These are phyloP conservation scores for Suhomyces sp. DNA, from an alignment of 805 yeast genomes.

Conservation along the genomic window DNA sequence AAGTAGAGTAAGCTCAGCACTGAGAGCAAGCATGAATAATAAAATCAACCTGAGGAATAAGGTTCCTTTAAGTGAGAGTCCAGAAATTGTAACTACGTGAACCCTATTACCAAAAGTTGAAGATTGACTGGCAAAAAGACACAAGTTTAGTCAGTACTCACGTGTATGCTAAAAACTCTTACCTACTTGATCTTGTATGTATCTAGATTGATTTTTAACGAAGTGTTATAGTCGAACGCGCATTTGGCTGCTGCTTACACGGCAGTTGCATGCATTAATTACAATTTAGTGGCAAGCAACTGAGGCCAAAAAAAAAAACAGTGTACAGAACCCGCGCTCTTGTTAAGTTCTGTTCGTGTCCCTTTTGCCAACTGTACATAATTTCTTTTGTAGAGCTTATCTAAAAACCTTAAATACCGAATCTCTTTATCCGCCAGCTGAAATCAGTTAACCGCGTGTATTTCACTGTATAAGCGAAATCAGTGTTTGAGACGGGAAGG, in stretches of 20 bases:
- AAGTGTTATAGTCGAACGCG: background rate
- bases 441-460: background rate
- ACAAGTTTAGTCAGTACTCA: too few relatives aligned
- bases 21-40: too few relatives aligned
- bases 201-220: too few relatives aligned
- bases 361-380: background rate
- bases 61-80: too few relatives aligned
- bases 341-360: background rate
- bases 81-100: too few relatives aligned
- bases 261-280: background rate
- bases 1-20: too few relatives aligned
- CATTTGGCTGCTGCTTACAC: background rate
- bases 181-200: too few relatives aligned
- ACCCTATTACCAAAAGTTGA: too few relatives aligned
- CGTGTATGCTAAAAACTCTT: too few relatives aligned
- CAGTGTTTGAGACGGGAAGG: background rate
- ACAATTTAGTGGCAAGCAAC: background rate
- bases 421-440: background rate
- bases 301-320: background rate
- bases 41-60: too few relatives aligned
- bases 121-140: too few relatives aligned
- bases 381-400: background rate
- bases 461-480: too few relatives aligned
- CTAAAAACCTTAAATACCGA: background rate
- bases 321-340: background rate